Evolutionary conservation across 805 yeast species (phyloP).

Genomic region (Komagataella populi): DNA sequence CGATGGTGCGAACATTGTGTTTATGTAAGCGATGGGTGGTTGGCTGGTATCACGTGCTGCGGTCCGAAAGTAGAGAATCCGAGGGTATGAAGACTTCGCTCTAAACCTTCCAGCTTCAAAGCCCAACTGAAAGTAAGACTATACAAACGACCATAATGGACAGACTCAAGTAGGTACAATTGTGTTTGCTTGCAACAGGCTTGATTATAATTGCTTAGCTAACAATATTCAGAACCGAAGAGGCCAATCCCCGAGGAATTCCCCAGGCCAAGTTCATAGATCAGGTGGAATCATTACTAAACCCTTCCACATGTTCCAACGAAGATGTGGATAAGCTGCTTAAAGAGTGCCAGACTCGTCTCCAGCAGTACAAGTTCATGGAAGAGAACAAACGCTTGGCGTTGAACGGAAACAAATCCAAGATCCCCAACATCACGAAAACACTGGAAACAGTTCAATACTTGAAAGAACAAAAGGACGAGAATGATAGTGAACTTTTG

Average conservation of each 20-base stretch:
- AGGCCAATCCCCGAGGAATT: conserved; percentile 83
- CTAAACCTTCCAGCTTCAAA: neutral
- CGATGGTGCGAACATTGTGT: neutral
- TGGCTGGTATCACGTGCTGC: neutral
- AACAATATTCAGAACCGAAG: conserved; percentile 28
- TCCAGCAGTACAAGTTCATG: conserved; percentile 88
- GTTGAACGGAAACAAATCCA: conserved; percentile 38
- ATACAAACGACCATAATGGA: conserved; percentile 1
- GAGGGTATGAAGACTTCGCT: neutral
- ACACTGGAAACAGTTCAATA: conserved; percentile 63
- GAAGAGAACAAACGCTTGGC: conserved; percentile 40
- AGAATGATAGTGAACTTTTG: conserved; percentile 15
- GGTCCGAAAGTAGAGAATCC: neutral
- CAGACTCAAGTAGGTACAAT: conserved; percentile 4
- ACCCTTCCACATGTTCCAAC: conserved; percentile 18
- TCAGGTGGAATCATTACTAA: conserved; percentile 62
- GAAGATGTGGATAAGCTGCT: conserved; percentile 31
- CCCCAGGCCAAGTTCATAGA: conserved; percentile 94
- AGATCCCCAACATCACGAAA: conserved; percentile 87
- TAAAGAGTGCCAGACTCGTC: conserved; percentile 69
- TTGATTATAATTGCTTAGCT: neutral
- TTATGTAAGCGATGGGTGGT: neutral
- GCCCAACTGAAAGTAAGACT: neutral
- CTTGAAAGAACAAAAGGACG: conserved; percentile 33
- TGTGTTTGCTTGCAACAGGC: neutral